Conservation (phyloP, 148 eudicot species). For the Rhododendron ferrugineum region DNA sequence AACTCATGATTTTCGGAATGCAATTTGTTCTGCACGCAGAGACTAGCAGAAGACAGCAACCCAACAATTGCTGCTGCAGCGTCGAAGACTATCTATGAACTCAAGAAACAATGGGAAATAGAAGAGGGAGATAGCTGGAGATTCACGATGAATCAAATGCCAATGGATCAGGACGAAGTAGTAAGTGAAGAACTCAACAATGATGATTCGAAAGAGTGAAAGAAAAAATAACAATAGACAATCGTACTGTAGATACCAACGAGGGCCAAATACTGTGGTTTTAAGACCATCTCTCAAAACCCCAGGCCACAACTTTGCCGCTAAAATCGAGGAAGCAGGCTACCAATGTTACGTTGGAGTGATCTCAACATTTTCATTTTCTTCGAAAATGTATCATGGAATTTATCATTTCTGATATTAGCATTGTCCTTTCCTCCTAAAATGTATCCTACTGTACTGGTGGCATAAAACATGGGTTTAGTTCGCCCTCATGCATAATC, state of each 20-base stretch:
- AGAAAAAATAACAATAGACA: neutral
- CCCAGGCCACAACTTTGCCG: too few relatives aligned
- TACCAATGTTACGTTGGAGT: too few relatives aligned
- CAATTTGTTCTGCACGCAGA: slow-evolving; percentile 36
- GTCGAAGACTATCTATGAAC: slow-evolving; percentile 63
- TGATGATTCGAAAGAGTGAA: neutral
- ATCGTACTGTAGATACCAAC: slow-evolving; percentile 17
- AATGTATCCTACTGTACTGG: neutral
- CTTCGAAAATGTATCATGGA: too few relatives aligned
- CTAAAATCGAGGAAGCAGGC: too few relatives aligned
- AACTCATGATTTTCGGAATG: neutral
- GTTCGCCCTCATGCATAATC: neutral
- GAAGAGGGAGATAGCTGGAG: slow-evolving; percentile 93
- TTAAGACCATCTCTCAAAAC: too few relatives aligned
- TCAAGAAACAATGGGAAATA: slow-evolving; percentile 89
- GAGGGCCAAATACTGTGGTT: too few relatives aligned
- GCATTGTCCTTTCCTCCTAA: neutral
- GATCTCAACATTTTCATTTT: too few relatives aligned
- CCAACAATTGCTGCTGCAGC: slow-evolving; percentile 94
- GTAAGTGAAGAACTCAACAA: slow-evolving; percentile 9
- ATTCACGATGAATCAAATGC: slow-evolving; percentile 30
- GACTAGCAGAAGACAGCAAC: slow-evolving; percentile 87
- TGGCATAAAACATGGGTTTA: neutral
- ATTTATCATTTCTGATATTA: too few relatives aligned
- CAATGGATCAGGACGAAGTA: slow-evolving; percentile 16